Conservation (phyloP, 352 stramenopile genomes). For the Thraustochytrium striatum region DNA sequence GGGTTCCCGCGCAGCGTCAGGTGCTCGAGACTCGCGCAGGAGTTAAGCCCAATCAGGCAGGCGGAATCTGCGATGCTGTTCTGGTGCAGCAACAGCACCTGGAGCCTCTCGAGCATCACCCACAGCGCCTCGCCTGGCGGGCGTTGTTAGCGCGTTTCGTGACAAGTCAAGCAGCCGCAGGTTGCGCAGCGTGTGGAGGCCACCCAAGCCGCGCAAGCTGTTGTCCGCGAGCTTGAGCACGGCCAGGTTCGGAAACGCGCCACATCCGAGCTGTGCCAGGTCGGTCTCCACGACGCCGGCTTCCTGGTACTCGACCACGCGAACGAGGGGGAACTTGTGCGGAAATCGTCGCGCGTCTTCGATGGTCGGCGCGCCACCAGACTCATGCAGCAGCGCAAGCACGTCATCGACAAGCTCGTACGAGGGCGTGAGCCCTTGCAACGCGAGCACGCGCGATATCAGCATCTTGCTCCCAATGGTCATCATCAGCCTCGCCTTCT, state of each 20-base stretch:
- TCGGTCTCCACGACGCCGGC: neutral
- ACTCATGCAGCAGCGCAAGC: too few species aligned
- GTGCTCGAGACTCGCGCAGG: neutral
- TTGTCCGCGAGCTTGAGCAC: conserved; percentile 19
- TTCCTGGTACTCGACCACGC: neutral
- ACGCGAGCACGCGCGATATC: too few species aligned
- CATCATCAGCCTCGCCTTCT: too few species aligned
- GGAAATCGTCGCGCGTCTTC: neutral
- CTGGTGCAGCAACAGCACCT: conserved; percentile 19
- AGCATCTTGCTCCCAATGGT: too few species aligned
- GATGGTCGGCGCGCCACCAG: neutral
- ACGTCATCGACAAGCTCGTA: too few species aligned
- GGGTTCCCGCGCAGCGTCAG: conserved; percentile 24
- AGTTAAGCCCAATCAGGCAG: neutral
- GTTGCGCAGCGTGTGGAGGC: conserved; percentile 4
- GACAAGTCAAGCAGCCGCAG: conserved; percentile 35
- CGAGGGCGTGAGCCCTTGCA: too few species aligned
- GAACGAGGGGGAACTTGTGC: neutral
- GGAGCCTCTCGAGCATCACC: neutral
- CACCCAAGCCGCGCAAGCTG: neutral
- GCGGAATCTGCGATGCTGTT: neutral
- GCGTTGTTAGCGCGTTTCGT: neutral
- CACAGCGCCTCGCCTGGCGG: conserved; percentile 23
- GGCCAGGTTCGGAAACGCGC: neutral
- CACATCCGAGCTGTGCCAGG: conserved; percentile 7